Evolutionary conservation across 1,139 yeast genomes (phyloP).

Genomic region (Suhomyces choctaworum): DNA sequence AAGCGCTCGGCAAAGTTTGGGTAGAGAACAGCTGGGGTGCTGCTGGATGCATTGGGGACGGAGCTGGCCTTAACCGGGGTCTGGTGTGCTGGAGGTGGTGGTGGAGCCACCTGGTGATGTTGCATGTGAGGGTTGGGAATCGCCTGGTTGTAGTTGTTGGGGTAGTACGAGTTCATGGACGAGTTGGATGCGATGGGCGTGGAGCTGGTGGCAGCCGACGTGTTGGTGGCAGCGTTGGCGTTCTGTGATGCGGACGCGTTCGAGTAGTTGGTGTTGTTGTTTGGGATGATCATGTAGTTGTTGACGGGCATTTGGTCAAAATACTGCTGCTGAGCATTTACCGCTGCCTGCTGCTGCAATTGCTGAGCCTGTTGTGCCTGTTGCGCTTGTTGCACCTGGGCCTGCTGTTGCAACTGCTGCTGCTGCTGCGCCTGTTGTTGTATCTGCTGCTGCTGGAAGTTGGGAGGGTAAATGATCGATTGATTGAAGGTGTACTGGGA

Average conservation of each 20-base stretch:
- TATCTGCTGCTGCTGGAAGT: slow-evolving; percentile 13
- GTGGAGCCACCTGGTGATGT: slow-evolving; percentile 8
- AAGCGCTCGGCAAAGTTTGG: slow-evolving; percentile 21
- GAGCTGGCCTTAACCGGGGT: slow-evolving; percentile 1
- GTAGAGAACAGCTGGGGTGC: slow-evolving; percentile 14
- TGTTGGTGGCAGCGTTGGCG: slow-evolving; percentile 6
- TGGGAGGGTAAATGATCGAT: slow-evolving; percentile 19
- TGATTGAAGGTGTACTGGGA: slow-evolving; percentile 23
- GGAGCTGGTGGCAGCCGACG: slow-evolving; percentile 5
- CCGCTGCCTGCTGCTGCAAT: slow-evolving; percentile 8
- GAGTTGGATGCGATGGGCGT: slow-evolving; percentile 10
- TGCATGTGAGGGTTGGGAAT: slow-evolving; percentile 9
- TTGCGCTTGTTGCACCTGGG: slow-evolving; percentile 11
- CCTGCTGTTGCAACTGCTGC: slow-evolving; percentile 9
- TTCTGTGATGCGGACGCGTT: not conserved
- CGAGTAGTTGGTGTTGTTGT: slow-evolving; percentile 7
- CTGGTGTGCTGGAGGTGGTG: slow-evolving; percentile 4
- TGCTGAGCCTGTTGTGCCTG: slow-evolving; percentile 10
- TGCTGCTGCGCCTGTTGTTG: slow-evolving; percentile 10
- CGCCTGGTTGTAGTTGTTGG: slow-evolving; percentile 8
- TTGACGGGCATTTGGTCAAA: slow-evolving; percentile 21
- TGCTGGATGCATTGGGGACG: slow-evolving; percentile 5
- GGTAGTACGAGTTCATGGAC: slow-evolving; percentile 10
- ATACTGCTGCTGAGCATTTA: slow-evolving; percentile 10
- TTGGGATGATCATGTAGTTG: slow-evolving; percentile 22